phyloP scores from a whole-genome alignment of 1,284 basidiomycete species.

The Rhodotorula glutinis region DNA sequence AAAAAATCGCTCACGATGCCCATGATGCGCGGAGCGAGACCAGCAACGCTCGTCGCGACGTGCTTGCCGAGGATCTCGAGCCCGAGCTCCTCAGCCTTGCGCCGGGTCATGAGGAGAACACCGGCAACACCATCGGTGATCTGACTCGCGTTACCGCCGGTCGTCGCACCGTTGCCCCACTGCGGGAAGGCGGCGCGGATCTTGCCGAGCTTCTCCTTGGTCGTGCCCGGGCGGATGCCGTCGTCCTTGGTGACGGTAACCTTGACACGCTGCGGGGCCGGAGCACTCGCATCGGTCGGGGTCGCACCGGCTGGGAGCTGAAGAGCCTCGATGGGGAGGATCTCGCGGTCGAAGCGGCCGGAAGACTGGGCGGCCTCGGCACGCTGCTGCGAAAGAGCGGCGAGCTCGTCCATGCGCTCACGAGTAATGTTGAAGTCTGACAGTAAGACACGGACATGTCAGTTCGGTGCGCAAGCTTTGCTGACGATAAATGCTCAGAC shows the following conservation, averaged over 20 bases:
- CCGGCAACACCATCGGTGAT: constrained; percentile 86
- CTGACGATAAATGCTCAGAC: constrained; percentile 54
- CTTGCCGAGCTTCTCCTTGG: constrained; percentile 64
- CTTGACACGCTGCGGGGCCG: constrained; percentile 51
- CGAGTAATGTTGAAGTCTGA: constrained; percentile 70
- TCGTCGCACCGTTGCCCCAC: constrained; percentile 73
- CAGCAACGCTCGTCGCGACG: constrained; percentile 68
- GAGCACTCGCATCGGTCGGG: constrained; percentile 11
- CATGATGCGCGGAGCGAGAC: constrained; percentile 53
- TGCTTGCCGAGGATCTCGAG: constrained; percentile 72
- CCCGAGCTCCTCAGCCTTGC: constrained; percentile 74
- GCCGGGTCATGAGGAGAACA: constrained; percentile 78
- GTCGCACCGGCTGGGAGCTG: constrained; percentile 23
- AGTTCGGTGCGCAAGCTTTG: neutral
- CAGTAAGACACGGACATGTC: neutral
- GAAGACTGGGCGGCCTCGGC: constrained; percentile 61
- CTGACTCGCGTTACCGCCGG: constrained; percentile 79
- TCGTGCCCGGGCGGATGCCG: constrained; percentile 74
- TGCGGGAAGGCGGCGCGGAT: constrained; percentile 80
- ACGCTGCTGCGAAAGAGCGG: constrained; percentile 72
- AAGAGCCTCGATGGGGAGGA: constrained; percentile 63
- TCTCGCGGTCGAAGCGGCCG: constrained; percentile 72
- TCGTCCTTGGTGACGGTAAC: constrained; percentile 71
- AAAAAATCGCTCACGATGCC: constrained; percentile 55
- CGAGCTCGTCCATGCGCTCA: constrained; percentile 78